A percentile compares a stretch with the other conserved stretches of the same genome.
Conservation (phyloP, 306 rosid species). For the Phaseolus lunatus region DNA sequence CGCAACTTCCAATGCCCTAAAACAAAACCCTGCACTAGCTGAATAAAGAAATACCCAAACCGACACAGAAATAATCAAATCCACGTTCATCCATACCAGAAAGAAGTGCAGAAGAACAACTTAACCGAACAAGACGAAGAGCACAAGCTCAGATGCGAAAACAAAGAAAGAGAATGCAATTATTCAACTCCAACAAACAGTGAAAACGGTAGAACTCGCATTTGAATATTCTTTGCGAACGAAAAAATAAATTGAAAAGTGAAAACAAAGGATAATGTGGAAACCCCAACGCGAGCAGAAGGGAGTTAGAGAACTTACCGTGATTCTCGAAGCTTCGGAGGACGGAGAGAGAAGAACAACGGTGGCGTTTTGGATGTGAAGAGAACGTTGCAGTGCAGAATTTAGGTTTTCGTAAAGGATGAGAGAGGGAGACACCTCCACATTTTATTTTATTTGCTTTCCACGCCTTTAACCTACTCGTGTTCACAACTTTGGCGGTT, state of each 20-base stretch:
- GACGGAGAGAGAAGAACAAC: background rate
- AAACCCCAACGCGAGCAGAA: constrained; percentile 31
- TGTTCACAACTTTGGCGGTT: background rate
- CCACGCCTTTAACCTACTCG: constrained; percentile 7
- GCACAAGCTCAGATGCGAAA: background rate
- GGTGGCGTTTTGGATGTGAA: background rate
- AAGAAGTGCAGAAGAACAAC: background rate
- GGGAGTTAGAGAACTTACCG: constrained; percentile 32
- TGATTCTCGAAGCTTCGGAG: constrained; percentile 24
- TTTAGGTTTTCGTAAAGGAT: constrained; percentile 37
- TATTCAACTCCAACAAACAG: background rate
- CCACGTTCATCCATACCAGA: background rate
- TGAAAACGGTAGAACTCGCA: background rate
- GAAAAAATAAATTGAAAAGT: background rate
- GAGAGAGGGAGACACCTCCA: background rate
- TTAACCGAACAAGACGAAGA: background rate
- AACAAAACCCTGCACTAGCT: background rate
- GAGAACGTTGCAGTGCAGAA: background rate
- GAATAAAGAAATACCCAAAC: background rate
- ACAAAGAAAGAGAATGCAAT: background rate
- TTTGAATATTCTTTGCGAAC: background rate
- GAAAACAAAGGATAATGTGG: background rate
- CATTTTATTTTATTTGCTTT: background rate
- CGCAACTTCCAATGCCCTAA: constrained; percentile 14
- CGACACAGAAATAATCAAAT: background rate